Conservation (phyloP, 169 alveolate genomes). For the Plasmodium gonderi region DNA sequence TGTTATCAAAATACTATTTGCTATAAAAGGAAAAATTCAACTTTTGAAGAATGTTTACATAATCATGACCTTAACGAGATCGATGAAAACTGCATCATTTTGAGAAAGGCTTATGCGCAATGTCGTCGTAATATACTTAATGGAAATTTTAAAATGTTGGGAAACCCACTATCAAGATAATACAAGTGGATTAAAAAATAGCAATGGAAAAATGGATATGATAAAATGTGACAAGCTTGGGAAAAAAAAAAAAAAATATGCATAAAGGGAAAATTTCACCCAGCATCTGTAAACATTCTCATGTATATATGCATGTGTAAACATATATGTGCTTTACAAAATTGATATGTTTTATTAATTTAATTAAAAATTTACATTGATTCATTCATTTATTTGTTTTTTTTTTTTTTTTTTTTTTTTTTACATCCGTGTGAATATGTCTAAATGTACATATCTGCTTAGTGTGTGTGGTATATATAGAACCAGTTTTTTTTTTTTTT, state of each 20-base stretch:
- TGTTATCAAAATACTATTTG: constrained; percentile 84
- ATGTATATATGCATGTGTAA: neutral
- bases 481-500: neutral
- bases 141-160: constrained; percentile 80
- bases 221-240: neutral
- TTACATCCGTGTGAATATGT: too few relatives aligned
- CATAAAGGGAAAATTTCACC: neutral
- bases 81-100: constrained; percentile 84
- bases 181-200: neutral
- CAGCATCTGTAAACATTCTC: neutral
- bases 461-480: too few relatives aligned
- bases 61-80: constrained; percentile 82
- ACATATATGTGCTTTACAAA: neutral
- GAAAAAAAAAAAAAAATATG: neutral
- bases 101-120: constrained; percentile 85
- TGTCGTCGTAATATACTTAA: constrained; percentile 86
- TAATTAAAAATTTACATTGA: neutral
- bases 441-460: too few relatives aligned
- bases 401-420: neutral
- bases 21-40: constrained; percentile 76
- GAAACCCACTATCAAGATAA: constrained; percentile 84
- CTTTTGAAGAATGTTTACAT: constrained; percentile 83
- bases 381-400: neutral
- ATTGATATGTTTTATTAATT: neutral
- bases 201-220: neutral